phyloP scores from a whole-genome alignment of 495 filamentous ascomycete species.

The Neurospora sp. region DNA sequence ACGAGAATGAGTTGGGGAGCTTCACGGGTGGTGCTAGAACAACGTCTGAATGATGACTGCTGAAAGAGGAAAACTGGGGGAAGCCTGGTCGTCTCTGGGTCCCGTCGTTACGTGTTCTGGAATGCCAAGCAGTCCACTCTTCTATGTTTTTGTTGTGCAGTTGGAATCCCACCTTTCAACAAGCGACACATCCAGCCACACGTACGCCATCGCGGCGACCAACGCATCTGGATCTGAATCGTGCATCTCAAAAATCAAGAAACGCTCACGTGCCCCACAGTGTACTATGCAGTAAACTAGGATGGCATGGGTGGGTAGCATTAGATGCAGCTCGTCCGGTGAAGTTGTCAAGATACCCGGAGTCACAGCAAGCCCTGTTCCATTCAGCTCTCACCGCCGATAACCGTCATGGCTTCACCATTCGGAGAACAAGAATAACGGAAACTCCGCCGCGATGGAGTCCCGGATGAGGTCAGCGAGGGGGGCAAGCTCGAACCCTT shows the following conservation, averaged over 20 bases:
- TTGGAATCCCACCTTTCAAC: neutral
- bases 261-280: neutral
- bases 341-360: neutral
- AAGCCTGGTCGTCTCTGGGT: neutral
- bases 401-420: neutral
- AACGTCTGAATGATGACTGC: neutral
- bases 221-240: neutral
- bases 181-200: neutral
- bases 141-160: neutral
- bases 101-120: neutral
- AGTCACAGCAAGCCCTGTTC: neutral
- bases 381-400: neutral
- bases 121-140: neutral
- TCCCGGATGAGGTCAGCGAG: neutral
- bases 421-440: neutral
- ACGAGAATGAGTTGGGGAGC: neutral
- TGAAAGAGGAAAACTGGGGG: neutral
- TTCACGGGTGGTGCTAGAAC: neutral
- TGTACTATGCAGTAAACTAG: neutral
- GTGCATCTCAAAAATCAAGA: neutral
- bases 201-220: neutral
- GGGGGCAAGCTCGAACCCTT: neutral
- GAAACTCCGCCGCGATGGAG: neutral
- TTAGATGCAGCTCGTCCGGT: neutral
- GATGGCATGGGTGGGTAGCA: neutral